Conservation (phyloP, 2,329 filamentous ascomycete species). For the Paracoccidioides lutzii region DNA sequence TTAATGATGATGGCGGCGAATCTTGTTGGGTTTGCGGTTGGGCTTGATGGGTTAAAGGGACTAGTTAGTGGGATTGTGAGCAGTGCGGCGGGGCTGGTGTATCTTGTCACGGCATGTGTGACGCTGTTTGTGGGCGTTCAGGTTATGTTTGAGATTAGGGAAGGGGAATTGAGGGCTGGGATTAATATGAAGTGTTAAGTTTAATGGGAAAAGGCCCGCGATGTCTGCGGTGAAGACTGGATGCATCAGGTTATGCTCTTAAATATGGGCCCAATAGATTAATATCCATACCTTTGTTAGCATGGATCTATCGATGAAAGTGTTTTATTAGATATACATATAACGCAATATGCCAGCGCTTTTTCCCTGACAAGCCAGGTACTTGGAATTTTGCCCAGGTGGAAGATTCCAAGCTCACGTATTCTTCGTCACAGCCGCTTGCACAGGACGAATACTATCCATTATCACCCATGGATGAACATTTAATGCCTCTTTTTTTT, state of each 20-base stretch:
- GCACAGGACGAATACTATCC: no score
- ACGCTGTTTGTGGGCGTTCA: constrained; percentile 75
- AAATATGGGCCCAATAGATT: background rate
- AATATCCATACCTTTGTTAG: background rate
- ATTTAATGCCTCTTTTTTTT: no score
- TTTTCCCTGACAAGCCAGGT: background rate
- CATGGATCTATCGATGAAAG: background rate
- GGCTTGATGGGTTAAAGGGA: constrained; percentile 70
- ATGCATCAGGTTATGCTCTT: background rate
- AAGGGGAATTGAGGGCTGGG: constrained; percentile 69
- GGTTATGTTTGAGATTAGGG: constrained; percentile 91
- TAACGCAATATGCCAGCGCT: background rate
- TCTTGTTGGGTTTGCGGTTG: constrained; percentile 86
- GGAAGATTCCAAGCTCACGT: no score
- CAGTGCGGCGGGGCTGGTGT: constrained; percentile 62
- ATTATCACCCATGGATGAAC: no score
- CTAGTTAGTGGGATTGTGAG: constrained; percentile 63
- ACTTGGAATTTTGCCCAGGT: no score
- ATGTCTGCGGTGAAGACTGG: background rate
- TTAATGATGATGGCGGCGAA: constrained; percentile 96
- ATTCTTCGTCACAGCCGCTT: no score
- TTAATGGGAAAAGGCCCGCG: background rate
- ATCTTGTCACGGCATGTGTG: constrained; percentile 57
- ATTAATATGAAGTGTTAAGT: constrained; percentile 66
- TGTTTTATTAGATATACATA: background rate